Conservation (phyloP, 805 yeast species). For the Saccharomycopsis sp. region DNA sequence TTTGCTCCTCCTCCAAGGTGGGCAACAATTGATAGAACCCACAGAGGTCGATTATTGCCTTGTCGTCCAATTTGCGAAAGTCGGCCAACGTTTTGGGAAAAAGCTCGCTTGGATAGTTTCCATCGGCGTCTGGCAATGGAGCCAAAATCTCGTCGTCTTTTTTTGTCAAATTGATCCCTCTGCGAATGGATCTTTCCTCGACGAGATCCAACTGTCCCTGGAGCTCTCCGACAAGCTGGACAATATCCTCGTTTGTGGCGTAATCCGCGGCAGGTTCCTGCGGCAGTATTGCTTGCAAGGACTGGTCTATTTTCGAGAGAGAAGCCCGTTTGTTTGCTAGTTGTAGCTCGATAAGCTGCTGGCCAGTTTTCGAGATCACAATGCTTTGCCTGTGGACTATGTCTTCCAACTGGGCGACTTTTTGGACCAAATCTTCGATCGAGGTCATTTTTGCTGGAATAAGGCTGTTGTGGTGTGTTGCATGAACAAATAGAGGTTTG, state of each 20-base stretch:
- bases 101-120: conserved; percentile 51
- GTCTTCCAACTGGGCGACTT: conserved; percentile 46
- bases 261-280: conserved; percentile 45
- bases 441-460: neutral
- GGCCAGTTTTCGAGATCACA: conserved; percentile 70
- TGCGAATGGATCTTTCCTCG: conserved; percentile 69
- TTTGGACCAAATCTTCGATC: conserved; percentile 28
- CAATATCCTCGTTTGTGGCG: conserved; percentile 77
- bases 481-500: too few species aligned
- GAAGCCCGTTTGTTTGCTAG: conserved; percentile 43
- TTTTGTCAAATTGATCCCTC: conserved; percentile 59
- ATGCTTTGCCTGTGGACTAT: conserved; percentile 59
- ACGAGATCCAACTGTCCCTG: conserved; percentile 78
- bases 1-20: conserved; percentile 50
- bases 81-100: conserved; percentile 51
- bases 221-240: conserved; percentile 80
- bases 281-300: conserved; percentile 22
- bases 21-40: conserved; percentile 73
- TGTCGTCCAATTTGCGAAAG: conserved; percentile 41
- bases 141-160: conserved; percentile 43
- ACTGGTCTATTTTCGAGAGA: conserved; percentile 27
- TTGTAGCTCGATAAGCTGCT: conserved; percentile 66
- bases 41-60: conserved; percentile 46
- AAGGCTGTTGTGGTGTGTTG: too few species aligned
- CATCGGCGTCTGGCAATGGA: conserved; percentile 73